Conservation (phyloP, 108 stramenopile genomes). For the Seminavis robusta region DNA sequence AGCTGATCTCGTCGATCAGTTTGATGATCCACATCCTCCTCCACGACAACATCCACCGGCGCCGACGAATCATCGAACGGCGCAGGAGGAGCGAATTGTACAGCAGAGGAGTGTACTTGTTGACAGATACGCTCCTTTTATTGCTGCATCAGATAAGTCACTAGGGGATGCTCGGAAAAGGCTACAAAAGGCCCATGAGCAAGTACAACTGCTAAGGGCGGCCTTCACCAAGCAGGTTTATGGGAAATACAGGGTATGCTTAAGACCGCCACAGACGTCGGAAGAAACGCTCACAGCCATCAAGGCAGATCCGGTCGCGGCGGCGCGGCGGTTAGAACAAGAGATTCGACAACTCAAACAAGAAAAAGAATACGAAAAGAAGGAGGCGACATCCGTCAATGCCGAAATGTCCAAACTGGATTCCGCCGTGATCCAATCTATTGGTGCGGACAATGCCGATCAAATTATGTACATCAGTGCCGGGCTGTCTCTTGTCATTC, state of each 20-base stretch:
- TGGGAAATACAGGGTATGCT: conserved; percentile 62
- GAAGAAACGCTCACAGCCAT: conserved; percentile 19
- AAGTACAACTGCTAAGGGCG: conserved; percentile 59
- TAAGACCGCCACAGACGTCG: conserved; percentile 41
- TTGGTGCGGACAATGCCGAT: conserved; percentile 48
- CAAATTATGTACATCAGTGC: conserved; percentile 54
- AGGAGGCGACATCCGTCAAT: conserved; percentile 44
- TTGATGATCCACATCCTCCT: not conserved
- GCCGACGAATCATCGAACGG: not conserved
- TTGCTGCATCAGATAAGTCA: conserved; percentile 56
- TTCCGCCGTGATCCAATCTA: not conserved
- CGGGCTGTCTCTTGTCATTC: conserved; percentile 60
- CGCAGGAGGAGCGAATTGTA: not conserved
- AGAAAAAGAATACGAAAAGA: conserved; percentile 67
- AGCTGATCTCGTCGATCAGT: not conserved
- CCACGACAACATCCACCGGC: not conserved
- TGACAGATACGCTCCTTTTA: conserved; percentile 45
- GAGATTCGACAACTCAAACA: conserved; percentile 26
- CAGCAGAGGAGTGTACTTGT: conserved; percentile 23
- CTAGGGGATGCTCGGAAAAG: conserved; percentile 59
- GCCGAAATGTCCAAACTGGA: conserved; percentile 6
- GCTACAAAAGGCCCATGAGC: conserved; percentile 62
- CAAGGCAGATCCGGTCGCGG: conserved; percentile 36
- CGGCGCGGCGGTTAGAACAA: conserved; percentile 13
- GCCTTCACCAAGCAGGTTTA: conserved; percentile 77